These are phyloP conservation scores for Steccherinum ochraceum DNA, from an alignment of 768 basidiomycete genomes.

Conservation along the genomic window DNA sequence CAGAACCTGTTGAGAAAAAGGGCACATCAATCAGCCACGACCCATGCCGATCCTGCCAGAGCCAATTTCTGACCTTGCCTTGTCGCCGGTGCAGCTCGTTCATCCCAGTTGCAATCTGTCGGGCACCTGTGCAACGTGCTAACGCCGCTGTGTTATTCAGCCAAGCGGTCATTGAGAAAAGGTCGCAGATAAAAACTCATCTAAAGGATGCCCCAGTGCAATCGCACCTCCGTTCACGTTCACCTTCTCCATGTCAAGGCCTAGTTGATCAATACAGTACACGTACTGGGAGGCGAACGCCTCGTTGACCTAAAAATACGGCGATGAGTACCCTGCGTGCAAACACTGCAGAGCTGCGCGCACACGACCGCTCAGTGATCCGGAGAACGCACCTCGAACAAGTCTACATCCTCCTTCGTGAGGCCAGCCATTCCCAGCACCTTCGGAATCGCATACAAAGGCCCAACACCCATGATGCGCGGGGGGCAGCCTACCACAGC, in stretches of 20 bases:
- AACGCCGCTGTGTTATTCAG: conserved; percentile 1
- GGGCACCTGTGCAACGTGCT: conserved; percentile 74
- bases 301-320: conserved; percentile 69
- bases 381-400: conserved; percentile 55
- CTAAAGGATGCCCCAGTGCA: conserved; percentile 78
- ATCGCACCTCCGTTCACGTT: conserved; percentile 92
- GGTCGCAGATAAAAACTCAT: no score
- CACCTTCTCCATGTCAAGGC: conserved; percentile 57
- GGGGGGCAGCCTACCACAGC: conserved; percentile 69
- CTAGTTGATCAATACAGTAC: conserved; percentile 63
- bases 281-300: conserved; percentile 84
- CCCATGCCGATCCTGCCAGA: background rate
- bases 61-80: conserved; percentile 46
- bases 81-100: conserved; percentile 63
- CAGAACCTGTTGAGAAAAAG: conserved; percentile 49
- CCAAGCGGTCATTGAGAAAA: no score
- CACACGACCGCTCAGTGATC: no score
- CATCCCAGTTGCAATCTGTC: conserved; percentile 82
- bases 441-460: conserved; percentile 76
- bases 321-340: background rate
- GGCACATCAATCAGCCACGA: conserved; percentile 4
- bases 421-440: conserved; percentile 66
- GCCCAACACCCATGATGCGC: conserved; percentile 86
- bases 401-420: conserved; percentile 60
- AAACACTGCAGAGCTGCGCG: no score